phyloP scores from a whole-genome alignment of 371 early-diverging fungal species.

The Rhizomucor pusillus region DNA sequence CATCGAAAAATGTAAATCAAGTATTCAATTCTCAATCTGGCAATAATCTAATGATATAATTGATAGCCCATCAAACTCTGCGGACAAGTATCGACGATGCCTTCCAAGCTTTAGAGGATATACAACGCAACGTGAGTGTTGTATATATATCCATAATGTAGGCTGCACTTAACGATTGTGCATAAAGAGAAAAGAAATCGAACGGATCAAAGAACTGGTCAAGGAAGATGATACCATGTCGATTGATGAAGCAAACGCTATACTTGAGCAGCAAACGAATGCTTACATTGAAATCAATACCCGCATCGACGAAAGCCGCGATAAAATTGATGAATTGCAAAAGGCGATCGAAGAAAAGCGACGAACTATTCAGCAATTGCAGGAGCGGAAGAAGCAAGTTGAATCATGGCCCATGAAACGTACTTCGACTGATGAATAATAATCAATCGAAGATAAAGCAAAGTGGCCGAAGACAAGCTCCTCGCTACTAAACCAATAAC shows the following conservation, averaged over 20 bases:
- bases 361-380: not conserved
- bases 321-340: not conserved
- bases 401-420: not conserved
- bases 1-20: not conserved
- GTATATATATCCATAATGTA: not conserved
- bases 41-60: not conserved
- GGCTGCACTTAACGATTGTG: too few relatives aligned
- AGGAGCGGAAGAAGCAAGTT: not conserved
- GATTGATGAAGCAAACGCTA: slow-evolving; percentile 9
- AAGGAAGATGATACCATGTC: slow-evolving; percentile 2
- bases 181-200: slow-evolving; percentile 4
- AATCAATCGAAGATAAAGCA: too few relatives aligned
- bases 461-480: too few relatives aligned
- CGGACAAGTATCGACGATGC: not conserved
- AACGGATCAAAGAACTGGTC: slow-evolving; percentile 6
- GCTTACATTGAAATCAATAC: slow-evolving; percentile 7
- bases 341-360: not conserved
- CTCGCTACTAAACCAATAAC: too few relatives aligned
- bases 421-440: too few relatives aligned
- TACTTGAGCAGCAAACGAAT: slow-evolving; percentile 7
- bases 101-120: not conserved
- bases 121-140: not conserved
- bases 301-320: slow-evolving; percentile 5
- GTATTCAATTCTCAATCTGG: not conserved
- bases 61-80: not conserved